Base-by-base conservation (phyloP, 2,329 filamentous ascomycete genomes). In the Colletotrichum sansevieriae region DNA sequence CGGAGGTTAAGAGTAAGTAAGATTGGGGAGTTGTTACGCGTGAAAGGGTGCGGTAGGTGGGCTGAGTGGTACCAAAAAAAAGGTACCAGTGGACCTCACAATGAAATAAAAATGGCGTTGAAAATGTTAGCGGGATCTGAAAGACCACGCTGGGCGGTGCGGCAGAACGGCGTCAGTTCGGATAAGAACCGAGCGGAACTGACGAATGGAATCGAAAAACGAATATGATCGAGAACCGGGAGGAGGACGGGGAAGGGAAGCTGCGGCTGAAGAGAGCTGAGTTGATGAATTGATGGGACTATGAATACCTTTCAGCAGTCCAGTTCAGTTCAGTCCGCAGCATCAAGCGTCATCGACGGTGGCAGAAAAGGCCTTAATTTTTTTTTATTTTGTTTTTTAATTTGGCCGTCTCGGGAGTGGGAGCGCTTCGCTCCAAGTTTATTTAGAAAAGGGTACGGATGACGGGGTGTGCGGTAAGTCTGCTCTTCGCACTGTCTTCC, bases 381-480 rank as follows among this genome's bases (percentile, higher is more conserved):
- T 4, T 39, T 20, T 35, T 25, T 12, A 10, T 11, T 37, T 3
- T 8, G 8, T 29, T 11, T 22, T 49, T 18, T n/a, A 35, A 55
- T n/a, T 33, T 54, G 33, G 37, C 29, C 49, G 37, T 54, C 46
- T 22, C 41, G 47, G 37, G 51, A 39, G 37, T 18, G 39, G n/a
- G 46, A 55, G 54, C 29, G 47, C 47, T 33, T 65, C 47, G 62
- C 65, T 65, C 60, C 55, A 56, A 65, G 55, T 65, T 68, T 65
- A 65, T 68, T 65, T 49, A 37, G 65, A 68, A 65, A 56, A 65
- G 25, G 41, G 37, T 49, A 54, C 46, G n/a, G 65, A 65, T 61
- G 2, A 2, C 37, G 43, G 43, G 35, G 8, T 43, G 62, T 68
- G 49, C 55, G 47, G 47, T 15, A 22, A 4, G 15, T 4, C 1